Evolutionary conservation across 1,139 yeast species (phyloP).

Genomic region (Blastobotrys serpentis): DNA sequence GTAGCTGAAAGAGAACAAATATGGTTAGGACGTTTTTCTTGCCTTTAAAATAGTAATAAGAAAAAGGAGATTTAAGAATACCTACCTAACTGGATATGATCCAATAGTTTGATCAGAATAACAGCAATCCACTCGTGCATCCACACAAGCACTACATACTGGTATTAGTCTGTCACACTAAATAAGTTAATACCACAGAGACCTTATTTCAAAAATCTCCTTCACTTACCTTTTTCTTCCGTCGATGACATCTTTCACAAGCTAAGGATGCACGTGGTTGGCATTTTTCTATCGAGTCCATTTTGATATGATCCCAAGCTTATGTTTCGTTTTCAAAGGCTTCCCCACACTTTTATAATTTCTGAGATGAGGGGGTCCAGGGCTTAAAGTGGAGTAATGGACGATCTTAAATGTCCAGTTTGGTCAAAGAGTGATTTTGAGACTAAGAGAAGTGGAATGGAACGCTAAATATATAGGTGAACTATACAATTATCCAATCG

Average conservation of each 20-base stretch:
- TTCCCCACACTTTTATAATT: not conserved
- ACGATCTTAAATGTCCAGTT: too few species aligned
- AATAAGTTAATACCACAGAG: not conserved
- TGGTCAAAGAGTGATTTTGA: too few species aligned
- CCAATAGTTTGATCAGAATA: constrained; percentile 21
- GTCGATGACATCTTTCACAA: constrained; percentile 25
- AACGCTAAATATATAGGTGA: too few species aligned
- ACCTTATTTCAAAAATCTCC: not conserved
- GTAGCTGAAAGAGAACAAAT: constrained; percentile 15
- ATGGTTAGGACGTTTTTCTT: not conserved
- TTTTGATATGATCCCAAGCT: not conserved
- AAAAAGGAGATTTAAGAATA: not conserved
- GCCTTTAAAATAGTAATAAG: not conserved
- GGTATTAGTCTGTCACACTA: constrained; percentile 27
- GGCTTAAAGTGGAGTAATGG: not conserved
- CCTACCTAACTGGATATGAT: constrained; percentile 20
- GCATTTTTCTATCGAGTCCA: constrained; percentile 7
- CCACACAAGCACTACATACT: constrained; percentile 21
- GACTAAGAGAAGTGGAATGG: too few species aligned
- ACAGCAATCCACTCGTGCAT: constrained; percentile 18
- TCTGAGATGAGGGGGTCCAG: not conserved
- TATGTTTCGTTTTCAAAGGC: not conserved
- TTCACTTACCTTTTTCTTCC: constrained; percentile 27
- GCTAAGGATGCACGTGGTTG: constrained; percentile 24
- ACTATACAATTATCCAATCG: too few species aligned